phyloP scores from a whole-genome alignment of 1,284 basidiomycete genomes.

The Trichosporon sp. region DNA sequence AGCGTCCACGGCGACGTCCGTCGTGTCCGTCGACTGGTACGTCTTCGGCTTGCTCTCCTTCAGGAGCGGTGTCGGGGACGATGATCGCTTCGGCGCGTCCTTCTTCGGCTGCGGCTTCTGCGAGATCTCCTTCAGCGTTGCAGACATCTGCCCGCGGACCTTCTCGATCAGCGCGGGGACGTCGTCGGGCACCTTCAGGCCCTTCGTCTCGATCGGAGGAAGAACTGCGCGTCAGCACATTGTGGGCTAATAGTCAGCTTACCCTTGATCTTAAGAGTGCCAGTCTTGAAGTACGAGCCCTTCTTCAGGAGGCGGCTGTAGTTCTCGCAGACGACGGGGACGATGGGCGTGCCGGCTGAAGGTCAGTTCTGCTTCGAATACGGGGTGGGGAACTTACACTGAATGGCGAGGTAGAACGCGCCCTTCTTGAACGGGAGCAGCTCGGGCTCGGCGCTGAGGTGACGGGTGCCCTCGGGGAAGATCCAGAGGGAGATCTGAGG shows the following conservation, averaged over 20 bases:
- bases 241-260: conserved; percentile 55
- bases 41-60: conserved; percentile 7
- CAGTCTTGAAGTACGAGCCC: conserved; percentile 70
- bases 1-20: conserved; percentile 5
- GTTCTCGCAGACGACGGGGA: conserved; percentile 91
- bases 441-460: conserved; percentile 60
- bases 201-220: conserved; percentile 52
- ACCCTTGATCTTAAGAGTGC: conserved; percentile 82
- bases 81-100: background rate
- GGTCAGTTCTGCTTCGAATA: background rate
- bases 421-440: conserved; percentile 95
- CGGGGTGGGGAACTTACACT: conserved; percentile 52
- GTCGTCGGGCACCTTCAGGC: conserved; percentile 47
- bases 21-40: conserved; percentile 6
- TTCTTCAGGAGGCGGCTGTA: conserved; percentile 77
- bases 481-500: conserved; percentile 75
- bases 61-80: background rate
- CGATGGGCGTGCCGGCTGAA: conserved; percentile 64
- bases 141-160: conserved; percentile 50
- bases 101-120: conserved; percentile 6
- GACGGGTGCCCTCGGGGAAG: conserved; percentile 88
- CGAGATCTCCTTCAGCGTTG: conserved; percentile 42
- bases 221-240: conserved; percentile 54
- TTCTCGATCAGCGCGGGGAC: conserved; percentile 50
- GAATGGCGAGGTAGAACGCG: conserved; percentile 91